Percentiles rank a stretch among this genome's conserved stretches.
These are phyloP conservation scores for Terfezia claveryi DNA, from an alignment of 495 filamentous ascomycete genomes.

Conservation along the genomic window DNA sequence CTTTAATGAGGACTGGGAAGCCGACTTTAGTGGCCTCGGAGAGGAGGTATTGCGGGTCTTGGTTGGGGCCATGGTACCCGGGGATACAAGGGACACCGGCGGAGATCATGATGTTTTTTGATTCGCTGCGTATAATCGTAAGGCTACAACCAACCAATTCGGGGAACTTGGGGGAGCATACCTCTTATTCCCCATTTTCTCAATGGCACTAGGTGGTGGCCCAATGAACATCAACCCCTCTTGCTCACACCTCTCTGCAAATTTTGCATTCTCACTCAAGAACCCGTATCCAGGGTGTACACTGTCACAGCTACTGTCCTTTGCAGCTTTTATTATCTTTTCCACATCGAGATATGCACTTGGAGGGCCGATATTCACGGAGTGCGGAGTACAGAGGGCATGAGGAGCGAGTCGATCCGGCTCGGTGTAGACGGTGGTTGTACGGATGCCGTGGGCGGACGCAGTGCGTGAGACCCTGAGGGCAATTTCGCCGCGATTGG, in stretches of 20 bases:
- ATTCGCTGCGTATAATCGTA: constrained; percentile 26
- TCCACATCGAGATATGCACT: constrained; percentile 82
- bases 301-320: constrained; percentile 60
- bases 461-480: constrained; percentile 79
- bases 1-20: constrained; percentile 89
- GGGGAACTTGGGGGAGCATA: constrained; percentile 19
- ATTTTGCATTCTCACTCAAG: constrained; percentile 81
- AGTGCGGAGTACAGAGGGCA: constrained; percentile 59
- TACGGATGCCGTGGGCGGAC: constrained; percentile 66
- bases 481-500: constrained; percentile 93
- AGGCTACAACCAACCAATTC: neutral
- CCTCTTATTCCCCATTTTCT: constrained; percentile 94
- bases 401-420: constrained; percentile 76
- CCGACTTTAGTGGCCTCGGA: constrained; percentile 56
- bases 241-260: constrained; percentile 72
- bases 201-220: constrained; percentile 77
- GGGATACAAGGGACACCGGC: constrained; percentile 91
- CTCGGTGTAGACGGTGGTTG: constrained; percentile 86
- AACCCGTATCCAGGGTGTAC: constrained; percentile 97
- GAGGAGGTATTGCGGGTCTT: constrained; percentile 49
- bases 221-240: constrained; percentile 90
- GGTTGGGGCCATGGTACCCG: constrained; percentile 78
- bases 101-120: constrained; percentile 86
- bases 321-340: constrained; percentile 70
- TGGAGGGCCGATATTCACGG: constrained; percentile 59